Base-by-base conservation (phyloP, 805 yeast species). In the Zygosaccharomyces siamensis region DNA sequence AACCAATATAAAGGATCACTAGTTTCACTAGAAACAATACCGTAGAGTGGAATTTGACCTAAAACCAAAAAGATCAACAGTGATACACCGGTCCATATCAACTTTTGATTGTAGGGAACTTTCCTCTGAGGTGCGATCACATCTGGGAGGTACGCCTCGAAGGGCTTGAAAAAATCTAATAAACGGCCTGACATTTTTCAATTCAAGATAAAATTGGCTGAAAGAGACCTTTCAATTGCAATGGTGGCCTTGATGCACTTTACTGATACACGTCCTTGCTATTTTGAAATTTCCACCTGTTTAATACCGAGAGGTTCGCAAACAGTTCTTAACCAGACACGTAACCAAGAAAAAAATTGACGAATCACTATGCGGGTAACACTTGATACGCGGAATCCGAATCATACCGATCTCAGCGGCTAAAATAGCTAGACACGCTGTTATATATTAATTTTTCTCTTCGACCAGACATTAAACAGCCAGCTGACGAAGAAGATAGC, bases 71-170 rank as follows among this genome's bases (percentile, higher is more conserved):
- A 90, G 62, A 89, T 82, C 65, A 90, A 68, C 59, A 86, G 76
- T 7, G 95, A 83, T 59, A 86, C 84, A 37, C 93, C 96, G 4
- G 96, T 88, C 95, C 95, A 90, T 80, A 88, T 83, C 55, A 89
- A 74, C 59, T 84, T 80, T 72, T 90, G 97, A 67, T 86, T 86
- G 72, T 85, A 86, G 36, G 89, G 86, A 49, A 87, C 89, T 71
- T 87, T 87, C 67, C 95, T 81, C 66, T 87, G 89, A 18, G 97
- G 97, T 12, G 90, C 84, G 60, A 85, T 81, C 38, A 90, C 93
- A 73, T 90, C 97, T 32, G 97, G 97, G 52, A 90, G 74, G 67
- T 82, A 84, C 32, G 95, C 85, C 61, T 86, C 76, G 68, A 90
- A 87, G 21, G 97, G 97, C 68, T 86, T 87, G 62, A 88, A 95